These are phyloP conservation scores for Trifolium subterraneum DNA, from an alignment of 306 rosid genomes.

Conservation along the genomic window DNA sequence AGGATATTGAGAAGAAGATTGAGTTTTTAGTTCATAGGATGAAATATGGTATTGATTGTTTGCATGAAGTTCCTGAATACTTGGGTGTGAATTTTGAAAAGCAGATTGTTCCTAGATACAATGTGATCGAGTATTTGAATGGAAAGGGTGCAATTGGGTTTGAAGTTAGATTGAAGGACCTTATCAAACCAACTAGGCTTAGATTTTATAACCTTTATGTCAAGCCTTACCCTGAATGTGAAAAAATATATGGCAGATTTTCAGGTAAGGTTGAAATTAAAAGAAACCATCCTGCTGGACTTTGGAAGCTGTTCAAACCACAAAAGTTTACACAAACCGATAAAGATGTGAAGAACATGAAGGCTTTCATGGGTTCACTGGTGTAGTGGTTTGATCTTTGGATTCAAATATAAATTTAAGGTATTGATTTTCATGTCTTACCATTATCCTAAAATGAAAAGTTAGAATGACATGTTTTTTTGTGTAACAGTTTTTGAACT, in stretches of 20 bases:
- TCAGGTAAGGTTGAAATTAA: slow-evolving; percentile 46
- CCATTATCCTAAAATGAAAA: no score
- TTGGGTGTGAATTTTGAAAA: slow-evolving; percentile 83
- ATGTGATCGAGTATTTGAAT: slow-evolving; percentile 74
- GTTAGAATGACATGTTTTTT: no score
- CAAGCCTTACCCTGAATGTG: slow-evolving; percentile 87
- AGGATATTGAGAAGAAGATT: slow-evolving; percentile 69
- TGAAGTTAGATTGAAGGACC: slow-evolving; percentile 65
- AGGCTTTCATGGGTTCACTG: slow-evolving; percentile 60
- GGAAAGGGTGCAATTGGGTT: slow-evolving; percentile 72
- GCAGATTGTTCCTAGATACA: slow-evolving; percentile 79
- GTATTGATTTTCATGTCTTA: no score
- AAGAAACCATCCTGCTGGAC: slow-evolving; percentile 68
- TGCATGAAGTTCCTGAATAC: slow-evolving; percentile 79
- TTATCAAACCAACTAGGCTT: slow-evolving; percentile 81
- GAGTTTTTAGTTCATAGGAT: slow-evolving; percentile 67
- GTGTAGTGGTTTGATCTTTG: slow-evolving; percentile 37
- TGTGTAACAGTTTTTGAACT: no score
- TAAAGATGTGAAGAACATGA: slow-evolving; percentile 66
- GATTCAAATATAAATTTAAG: no score
- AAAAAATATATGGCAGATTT: slow-evolving; percentile 68
- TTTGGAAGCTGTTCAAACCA: slow-evolving; percentile 82
- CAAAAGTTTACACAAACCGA: slow-evolving; percentile 51
- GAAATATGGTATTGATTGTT: slow-evolving; percentile 58
- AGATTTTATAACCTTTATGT: slow-evolving; percentile 83